Percentiles rank a stretch among this genome's conserved stretches.
These are phyloP conservation scores for Fusarium metavorans DNA, from an alignment of 2,329 filamentous ascomycete species.

Conservation along the genomic window DNA sequence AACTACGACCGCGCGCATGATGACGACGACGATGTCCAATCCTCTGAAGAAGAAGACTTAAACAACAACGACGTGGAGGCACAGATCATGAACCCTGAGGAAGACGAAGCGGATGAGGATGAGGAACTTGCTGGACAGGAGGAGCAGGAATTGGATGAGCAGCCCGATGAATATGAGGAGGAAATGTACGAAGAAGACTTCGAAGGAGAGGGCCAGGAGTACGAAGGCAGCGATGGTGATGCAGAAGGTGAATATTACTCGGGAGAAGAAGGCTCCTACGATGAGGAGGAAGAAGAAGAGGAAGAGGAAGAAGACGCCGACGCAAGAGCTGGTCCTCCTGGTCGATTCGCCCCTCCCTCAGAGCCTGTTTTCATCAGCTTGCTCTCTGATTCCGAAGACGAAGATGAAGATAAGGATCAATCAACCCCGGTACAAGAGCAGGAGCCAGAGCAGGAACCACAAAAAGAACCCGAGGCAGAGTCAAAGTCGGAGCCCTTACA, in stretches of 20 bases:
- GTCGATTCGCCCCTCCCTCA: constrained; percentile 34
- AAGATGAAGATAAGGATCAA: constrained; percentile 47
- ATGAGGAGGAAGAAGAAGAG: constrained; percentile 39
- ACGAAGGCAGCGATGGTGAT: constrained; percentile 47
- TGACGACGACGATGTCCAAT: constrained; percentile 51
- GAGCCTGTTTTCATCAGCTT: constrained; percentile 60
- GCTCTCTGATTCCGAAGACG: constrained; percentile 61
- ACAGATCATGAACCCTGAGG: constrained; percentile 36
- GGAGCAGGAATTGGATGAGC: constrained; percentile 29
- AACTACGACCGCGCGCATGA: constrained; percentile 49
- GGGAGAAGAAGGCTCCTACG: constrained; percentile 44
- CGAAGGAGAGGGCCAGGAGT: constrained; percentile 29
- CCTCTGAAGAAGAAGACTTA: constrained; percentile 44
- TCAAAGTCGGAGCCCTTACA: background rate
- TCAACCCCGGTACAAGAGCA: background rate
- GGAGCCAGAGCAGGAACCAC: background rate
- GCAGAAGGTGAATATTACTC: constrained; percentile 44
- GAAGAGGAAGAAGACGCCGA: constrained; percentile 29
- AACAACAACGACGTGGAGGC: constrained; percentile 42
- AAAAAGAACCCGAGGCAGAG: background rate
- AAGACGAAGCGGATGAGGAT: constrained; percentile 43
- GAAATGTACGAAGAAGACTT: constrained; percentile 40
- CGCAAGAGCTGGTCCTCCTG: constrained; percentile 22
- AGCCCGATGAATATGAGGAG: constrained; percentile 39
- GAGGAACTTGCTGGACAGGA: constrained; percentile 42